Evolutionary conservation across 2,329 filamentous ascomycete genomes (phyloP), one percentile per base, ranked within the genome.

Genomic region (Aspergillus felis): DNA sequence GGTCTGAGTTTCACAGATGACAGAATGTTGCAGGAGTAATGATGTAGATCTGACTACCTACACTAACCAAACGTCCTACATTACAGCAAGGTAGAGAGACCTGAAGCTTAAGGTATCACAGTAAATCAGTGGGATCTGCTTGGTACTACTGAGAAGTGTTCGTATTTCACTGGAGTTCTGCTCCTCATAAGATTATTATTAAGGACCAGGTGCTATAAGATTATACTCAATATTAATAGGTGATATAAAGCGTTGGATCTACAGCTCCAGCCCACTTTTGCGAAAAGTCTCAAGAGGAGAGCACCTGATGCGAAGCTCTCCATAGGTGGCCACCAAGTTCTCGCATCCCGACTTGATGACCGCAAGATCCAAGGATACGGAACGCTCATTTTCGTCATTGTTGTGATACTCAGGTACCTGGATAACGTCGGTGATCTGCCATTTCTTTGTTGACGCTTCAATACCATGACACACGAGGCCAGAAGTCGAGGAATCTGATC

Each of bases 251-350:
- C 32, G 14, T 35, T 17, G 32, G 38, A 51, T 35, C 38, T n/a
- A 42, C 28, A 51, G 42, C 22, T 41, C 54, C 24, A 20, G 41
- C 29, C 49, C 32, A 50, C 47, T 56, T 53, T 56, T 47, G 32
- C 14, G 32, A 2, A 17, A 35, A 35, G 5, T 14, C 4, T 35
- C 32, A n/a, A 38, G 32, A 38, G 24, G 28, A 41, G 28, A 42
- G 48, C 42, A 38, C 41, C 49, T 54, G 29, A 51, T 49, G 51
- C 51, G 46, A 55, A 58, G 56, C 56, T 55, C 47, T 51, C 46
- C 32, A 24, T 52, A 52, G 52, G 51, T 54, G 56, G 52, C 52
- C 22, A 29, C 28, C 14, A 32, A 51, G 29, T 22, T 46, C 48
- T 54, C 51, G 38, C 28, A 50, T 50, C 48, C 24, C 29, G 51